Conservation (phyloP, 495 filamentous ascomycete genomes). For the Immersiella caudata region DNA sequence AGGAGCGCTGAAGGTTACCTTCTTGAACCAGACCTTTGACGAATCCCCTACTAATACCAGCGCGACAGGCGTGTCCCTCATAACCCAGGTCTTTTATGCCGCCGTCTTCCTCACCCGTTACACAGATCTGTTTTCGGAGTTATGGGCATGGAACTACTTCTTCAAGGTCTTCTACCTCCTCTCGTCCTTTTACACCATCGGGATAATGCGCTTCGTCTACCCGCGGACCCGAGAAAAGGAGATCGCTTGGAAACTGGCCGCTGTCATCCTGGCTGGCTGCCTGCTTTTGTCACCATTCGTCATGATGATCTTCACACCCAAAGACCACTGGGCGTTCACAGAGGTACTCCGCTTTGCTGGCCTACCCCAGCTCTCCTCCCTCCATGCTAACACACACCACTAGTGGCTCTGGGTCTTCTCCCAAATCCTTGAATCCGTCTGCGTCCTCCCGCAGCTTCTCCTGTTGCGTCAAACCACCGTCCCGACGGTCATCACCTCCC, state of each 20-base stretch:
- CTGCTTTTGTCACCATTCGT: constrained; percentile 65
- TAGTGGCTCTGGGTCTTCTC: constrained; percentile 84
- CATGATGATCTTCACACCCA: constrained; percentile 60
- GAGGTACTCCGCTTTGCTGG: constrained; percentile 51
- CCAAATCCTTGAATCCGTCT: constrained; percentile 86
- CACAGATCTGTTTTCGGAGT: constrained; percentile 70
- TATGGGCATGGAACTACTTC: constrained; percentile 64
- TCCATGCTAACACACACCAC: background rate
- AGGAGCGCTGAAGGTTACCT: constrained; percentile 79
- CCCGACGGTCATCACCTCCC: constrained; percentile 93
- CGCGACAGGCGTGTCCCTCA: constrained; percentile 79
- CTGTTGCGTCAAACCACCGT: constrained; percentile 92
- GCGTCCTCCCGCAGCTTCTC: constrained; percentile 86
- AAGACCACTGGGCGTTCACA: constrained; percentile 47
- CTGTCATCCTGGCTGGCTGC: constrained; percentile 62
- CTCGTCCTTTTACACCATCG: constrained; percentile 85
- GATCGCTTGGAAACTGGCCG: constrained; percentile 84
- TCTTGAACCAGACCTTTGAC: background rate
- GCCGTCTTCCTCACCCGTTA: constrained; percentile 87
- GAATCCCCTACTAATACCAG: constrained; percentile 27
- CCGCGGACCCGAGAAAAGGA: constrained; percentile 88
- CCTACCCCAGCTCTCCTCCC: background rate
- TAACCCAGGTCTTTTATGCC: constrained; percentile 88
- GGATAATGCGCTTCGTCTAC: constrained; percentile 82
- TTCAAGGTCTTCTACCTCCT: constrained; percentile 87